Evolutionary conservation across 768 basidiomycete species (phyloP), one percentile per base, ranked within the genome.

Genomic region (Boletus pseudo-olivaceus): DNA sequence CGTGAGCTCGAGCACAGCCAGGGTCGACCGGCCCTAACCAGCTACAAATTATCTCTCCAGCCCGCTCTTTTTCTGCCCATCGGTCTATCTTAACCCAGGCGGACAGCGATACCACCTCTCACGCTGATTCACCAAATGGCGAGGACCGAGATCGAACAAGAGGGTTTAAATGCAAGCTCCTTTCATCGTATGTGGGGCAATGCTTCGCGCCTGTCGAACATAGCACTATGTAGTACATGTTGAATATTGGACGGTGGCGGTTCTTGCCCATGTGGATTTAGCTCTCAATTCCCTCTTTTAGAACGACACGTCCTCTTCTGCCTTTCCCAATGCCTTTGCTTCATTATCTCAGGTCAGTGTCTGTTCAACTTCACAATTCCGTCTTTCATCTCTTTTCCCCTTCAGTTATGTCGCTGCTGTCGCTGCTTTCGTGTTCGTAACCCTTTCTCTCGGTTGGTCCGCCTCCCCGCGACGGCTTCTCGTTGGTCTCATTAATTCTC

Each of bases 341-440:
- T 40, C 79, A 81, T 60, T 84, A 82, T 65, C 72, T 87, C 55
- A 84, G 87, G 87, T 83, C 30, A 23, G 74, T 57, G 44, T 39
- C 7, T 27, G 15, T 29, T 27, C 19, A 20, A 62, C 64, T 12
- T 32, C 19, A 57, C 11, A n/a, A 12, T 14, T 1, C 4, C 3
- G 17, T 42, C 6, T 5, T 38, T 47, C 34, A 56, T 17, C 1
- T 8, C 8, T 15, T 29, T 33, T 19, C 4, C 23, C n/a, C 8
- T 47, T 1, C 61, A 90, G 88, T 58, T 96, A 93, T 77, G 76
- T 79, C 34, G 91, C 92, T 19, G 81, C 83, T 14, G 60, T 87
- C 23, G 85, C 83, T 29, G 92, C 85, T 2, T 92, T 97, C 65
- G 76, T 88, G 51, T 98, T 97, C 62, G 84, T 94, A n/a, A 93